These are phyloP conservation scores for Puccinia hordei DNA, from an alignment of 1,284 basidiomycete genomes.

Conservation along the genomic window DNA sequence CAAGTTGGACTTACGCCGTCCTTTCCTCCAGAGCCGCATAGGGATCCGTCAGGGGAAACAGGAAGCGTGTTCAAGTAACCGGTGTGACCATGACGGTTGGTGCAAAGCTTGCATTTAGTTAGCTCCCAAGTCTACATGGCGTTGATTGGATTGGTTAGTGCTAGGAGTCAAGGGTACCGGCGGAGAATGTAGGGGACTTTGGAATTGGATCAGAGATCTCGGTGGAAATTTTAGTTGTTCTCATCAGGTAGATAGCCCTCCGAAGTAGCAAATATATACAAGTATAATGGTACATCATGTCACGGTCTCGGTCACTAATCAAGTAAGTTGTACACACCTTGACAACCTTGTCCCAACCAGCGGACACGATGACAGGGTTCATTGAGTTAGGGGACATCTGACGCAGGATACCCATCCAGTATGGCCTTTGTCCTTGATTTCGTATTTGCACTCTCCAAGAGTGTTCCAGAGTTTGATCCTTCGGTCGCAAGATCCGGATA, in stretches of 20 bases:
- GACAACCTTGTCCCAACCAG: slow-evolving; percentile 99
- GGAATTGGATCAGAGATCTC: slow-evolving; percentile 69
- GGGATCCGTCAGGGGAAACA: slow-evolving; percentile 97
- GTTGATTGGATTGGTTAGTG: not conserved
- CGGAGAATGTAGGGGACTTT: not conserved
- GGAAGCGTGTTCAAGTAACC: slow-evolving; percentile 99
- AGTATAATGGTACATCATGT: slow-evolving; percentile 64
- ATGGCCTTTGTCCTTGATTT: slow-evolving; percentile 99
- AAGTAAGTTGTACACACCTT: slow-evolving; percentile 69
- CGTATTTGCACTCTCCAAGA: slow-evolving; percentile 99
- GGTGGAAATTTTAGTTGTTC: slow-evolving; percentile 69
- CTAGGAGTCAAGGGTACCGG: not conserved
- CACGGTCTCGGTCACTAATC: slow-evolving; percentile 36
- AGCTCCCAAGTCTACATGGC: slow-evolving; percentile 91
- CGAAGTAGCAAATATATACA: slow-evolving; percentile 76
- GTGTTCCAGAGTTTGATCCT: slow-evolving; percentile 99
- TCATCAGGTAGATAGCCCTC: slow-evolving; percentile 71
- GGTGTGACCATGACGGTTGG: slow-evolving; percentile 99
- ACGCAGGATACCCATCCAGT: slow-evolving; percentile 98
- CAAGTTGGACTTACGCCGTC: slow-evolving; percentile 67
- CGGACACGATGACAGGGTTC: slow-evolving; percentile 98
- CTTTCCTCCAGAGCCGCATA: slow-evolving; percentile 98
- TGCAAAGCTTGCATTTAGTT: slow-evolving; percentile 99
- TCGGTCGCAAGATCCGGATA: slow-evolving; percentile 93
- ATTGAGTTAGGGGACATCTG: slow-evolving; percentile 94